phyloP scores from a whole-genome alignment of 2,329 filamentous ascomycete species.

The Scedosporium minutisporum region DNA sequence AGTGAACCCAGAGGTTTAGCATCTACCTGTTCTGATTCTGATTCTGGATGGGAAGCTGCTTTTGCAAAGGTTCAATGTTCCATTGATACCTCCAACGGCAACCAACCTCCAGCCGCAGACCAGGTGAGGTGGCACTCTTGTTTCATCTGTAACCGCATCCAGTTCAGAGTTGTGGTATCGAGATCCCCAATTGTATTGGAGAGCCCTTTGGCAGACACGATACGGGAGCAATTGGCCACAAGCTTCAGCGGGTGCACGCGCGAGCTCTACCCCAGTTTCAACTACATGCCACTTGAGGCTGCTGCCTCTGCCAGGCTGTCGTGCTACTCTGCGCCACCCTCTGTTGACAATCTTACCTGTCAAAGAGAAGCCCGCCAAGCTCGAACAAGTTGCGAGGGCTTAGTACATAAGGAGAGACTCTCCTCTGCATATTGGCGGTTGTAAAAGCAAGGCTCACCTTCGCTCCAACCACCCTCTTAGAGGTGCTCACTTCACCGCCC shows the following conservation, averaged over 20 bases:
- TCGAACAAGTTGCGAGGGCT: background rate
- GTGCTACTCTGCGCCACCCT: background rate
- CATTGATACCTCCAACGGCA: background rate
- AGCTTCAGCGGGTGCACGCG: background rate
- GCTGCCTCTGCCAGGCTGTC: background rate
- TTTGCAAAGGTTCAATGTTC: background rate
- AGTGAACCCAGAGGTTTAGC: background rate
- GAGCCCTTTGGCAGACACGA: background rate
- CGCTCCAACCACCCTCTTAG: background rate
- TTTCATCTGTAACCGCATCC: background rate
- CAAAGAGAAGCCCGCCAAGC: background rate
- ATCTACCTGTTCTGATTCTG: background rate
- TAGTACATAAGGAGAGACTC: background rate
- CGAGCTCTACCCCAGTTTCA: background rate
- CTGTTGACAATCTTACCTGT: background rate
- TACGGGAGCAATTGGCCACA: background rate
- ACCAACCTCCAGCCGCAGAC: background rate
- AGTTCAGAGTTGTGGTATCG: background rate
- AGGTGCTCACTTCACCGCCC: background rate
- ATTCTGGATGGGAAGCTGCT: background rate
- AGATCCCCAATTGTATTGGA: background rate
- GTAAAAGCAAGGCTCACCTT: background rate
- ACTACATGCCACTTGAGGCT: background rate
- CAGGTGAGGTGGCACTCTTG: background rate
- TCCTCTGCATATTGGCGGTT: background rate